Evolutionary conservation across 805 yeast genomes (phyloP), one percentile per base, ranked within the genome.

Genomic region (Saccharomycopsis olivae): DNA sequence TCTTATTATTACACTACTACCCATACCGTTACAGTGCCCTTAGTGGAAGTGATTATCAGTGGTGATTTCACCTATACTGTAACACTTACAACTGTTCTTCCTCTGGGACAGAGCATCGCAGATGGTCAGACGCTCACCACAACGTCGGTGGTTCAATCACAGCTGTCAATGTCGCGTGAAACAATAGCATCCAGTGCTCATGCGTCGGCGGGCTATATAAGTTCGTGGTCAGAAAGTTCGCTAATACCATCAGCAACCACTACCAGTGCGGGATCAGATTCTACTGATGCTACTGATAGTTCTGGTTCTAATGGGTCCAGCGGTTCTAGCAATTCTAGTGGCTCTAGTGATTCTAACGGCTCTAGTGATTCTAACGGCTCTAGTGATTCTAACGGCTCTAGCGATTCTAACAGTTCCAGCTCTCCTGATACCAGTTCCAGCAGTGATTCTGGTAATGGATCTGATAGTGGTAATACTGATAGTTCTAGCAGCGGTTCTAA

Each of bases 61-160:
- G 63, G 69, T 51, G 75, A 73, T 35, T 69, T 59, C 30, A 68
- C 74, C 29, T 69, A 62, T 48, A 72, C 78, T 13, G 51, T 53
- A 43, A 73, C 78, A 19, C 53, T 62, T 39, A 58, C 65, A 9
- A 53, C 61, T 25, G 29, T 19, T 11, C 29, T 24, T 29, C 25
- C 41, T 1, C 15, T 31, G 8, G 60, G 69, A 47, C n/a, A n/a
- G n/a, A n/a, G n/a, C n/a, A n/a, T n/a, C n/a, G 29, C 44, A 31
- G 34, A 34, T 15, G 23, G 40, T 32, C 30, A 28, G 19, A 39
- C 44, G 15, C n/a, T 41, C 18, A 38, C 48, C 8, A 17, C 25
- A 9, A 38, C 48, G 5, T 14, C 33, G 13, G 18, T 17, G 27
- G 29, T 28, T 15, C 17, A 16, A 10, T 6, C 34, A 4, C 38